Evolutionary conservation across 1,139 yeast species (phyloP).

Genomic region (Kluyveromyces sp.): DNA sequence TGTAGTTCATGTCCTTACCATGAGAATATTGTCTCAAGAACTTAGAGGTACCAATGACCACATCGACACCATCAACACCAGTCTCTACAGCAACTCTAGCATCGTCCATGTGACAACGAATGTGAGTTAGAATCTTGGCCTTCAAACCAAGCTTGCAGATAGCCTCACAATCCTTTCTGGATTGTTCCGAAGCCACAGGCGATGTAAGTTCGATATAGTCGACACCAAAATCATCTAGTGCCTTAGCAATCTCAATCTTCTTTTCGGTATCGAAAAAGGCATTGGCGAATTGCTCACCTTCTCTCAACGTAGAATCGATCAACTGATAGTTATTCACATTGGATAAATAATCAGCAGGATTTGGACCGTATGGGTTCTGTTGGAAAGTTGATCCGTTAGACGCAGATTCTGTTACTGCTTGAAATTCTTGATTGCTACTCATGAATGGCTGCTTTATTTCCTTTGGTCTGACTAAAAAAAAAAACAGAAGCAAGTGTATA

Average conservation of each 20-base stretch:
- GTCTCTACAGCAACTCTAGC: constrained; percentile 96
- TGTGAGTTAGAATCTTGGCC: constrained; percentile 87
- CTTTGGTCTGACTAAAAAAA: background rate
- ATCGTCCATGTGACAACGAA: constrained; percentile 98
- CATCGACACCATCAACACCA: constrained; percentile 98
- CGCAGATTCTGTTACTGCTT: constrained; percentile 44
- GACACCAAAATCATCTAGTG: constrained; percentile 94
- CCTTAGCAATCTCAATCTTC: constrained; percentile 96
- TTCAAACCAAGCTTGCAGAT: constrained; percentile 94
- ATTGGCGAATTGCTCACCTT: constrained; percentile 98
- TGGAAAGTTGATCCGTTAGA: constrained; percentile 16
- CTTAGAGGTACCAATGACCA: constrained; percentile 95
- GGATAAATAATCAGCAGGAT: constrained; percentile 86
- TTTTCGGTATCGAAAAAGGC: constrained; percentile 93
- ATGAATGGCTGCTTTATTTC: background rate
- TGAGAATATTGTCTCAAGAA: constrained; percentile 91
- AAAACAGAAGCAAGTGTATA: background rate
- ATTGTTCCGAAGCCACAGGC: constrained; percentile 95
- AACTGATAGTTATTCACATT: constrained; percentile 85
- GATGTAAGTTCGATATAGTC: constrained; percentile 96
- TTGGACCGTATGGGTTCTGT: constrained; percentile 86
- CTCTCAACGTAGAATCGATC: constrained; percentile 93
- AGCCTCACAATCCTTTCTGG: constrained; percentile 91
- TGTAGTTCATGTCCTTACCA: constrained; percentile 98
- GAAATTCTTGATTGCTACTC: constrained; percentile 24